Evolutionary conservation across 2,329 filamentous ascomycete genomes (phyloP), one percentile per base, ranked within the genome.

Genomic region (Metarhizium robertsii): DNA sequence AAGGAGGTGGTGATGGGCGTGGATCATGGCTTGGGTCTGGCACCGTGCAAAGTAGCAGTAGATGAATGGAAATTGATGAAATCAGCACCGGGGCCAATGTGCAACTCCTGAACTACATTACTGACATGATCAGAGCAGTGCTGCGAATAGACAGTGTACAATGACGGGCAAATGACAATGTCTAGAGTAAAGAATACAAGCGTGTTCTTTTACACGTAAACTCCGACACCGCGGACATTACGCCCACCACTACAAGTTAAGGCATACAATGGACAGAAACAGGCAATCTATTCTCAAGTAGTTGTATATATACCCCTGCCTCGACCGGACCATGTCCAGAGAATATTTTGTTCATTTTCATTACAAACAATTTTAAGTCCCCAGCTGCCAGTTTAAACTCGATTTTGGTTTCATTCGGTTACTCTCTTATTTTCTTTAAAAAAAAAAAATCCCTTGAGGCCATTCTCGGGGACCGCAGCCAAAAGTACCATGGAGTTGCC

Each of bases 211-310:
- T 25, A 25, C 25, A 25, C 25, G 3, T 25, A 25, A 16, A n/a
- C 38, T 2, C 32, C 13, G 38, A n/a, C 38, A 40, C 14, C 14
- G 3, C 38, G 8, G 14, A 13, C 38, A 14, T 13, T 5, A 16
- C 4, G 5, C 13, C 5, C 38, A 14, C 13, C 13, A 13, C 38
- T 16, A 14, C 8, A 11, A 11, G 5, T 6, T 40, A 4, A 13
- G 14, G 5, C 32, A 40, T 11, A 40, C 5, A 40, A 40, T 40
- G 38, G n/a, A 40, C 52, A 50, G 49, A 40, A 47, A 55, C 43
- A 54, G n/a, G n/a, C 32, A 20, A 52, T 55, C 53, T 57, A 57
- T 57, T 53, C 20, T 51, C 45, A 20, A 50, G 36, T 50, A 52
- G 50, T n/a, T 47, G 42, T 51, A 36, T 48, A 51, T 51, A 30